A percentile compares a stretch with the other conserved stretches of the same genome.
Evolutionary conservation across 2,329 filamentous ascomycete genomes (phyloP).

Genomic region (Phaeosphaeriaceae sp.): DNA sequence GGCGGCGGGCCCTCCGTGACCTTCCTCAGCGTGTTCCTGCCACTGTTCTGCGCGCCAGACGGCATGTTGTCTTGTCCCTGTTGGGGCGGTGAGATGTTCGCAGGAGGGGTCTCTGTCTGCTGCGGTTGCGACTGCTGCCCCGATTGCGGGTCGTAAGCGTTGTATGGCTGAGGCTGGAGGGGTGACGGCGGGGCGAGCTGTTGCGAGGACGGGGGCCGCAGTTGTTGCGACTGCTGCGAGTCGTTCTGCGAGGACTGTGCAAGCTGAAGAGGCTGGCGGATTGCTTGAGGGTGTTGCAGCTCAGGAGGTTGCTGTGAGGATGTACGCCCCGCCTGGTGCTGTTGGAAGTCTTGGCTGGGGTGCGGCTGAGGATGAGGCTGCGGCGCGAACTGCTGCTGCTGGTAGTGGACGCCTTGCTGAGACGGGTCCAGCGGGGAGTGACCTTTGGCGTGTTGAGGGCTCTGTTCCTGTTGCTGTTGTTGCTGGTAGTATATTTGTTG

Average conservation of each 20-base stretch:
- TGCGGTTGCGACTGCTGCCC: slow-evolving; percentile 31
- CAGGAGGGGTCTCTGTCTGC: slow-evolving; percentile 29
- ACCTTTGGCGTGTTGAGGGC: slow-evolving; percentile 29
- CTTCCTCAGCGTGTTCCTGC: slow-evolving; percentile 44
- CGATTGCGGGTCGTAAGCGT: slow-evolving; percentile 43
- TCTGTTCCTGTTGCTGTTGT: slow-evolving; percentile 36
- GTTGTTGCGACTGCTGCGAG: slow-evolving; percentile 38
- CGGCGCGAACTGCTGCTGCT: slow-evolving; percentile 34
- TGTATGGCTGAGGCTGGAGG: slow-evolving; percentile 39
- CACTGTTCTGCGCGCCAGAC: slow-evolving; percentile 26
- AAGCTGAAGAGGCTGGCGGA: slow-evolving; percentile 39
- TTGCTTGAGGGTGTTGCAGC: slow-evolving; percentile 39
- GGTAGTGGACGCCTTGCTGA: slow-evolving; percentile 34
- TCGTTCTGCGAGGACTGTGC: slow-evolving; percentile 37
- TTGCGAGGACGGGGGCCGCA: slow-evolving; percentile 43
- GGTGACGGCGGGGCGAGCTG: slow-evolving; percentile 46
- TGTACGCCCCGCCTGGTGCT: slow-evolving; percentile 33
- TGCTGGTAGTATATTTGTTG: slow-evolving; percentile 42
- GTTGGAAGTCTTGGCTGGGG: slow-evolving; percentile 38
- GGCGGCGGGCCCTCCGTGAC: slow-evolving; percentile 42
- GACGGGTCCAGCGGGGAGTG: slow-evolving; percentile 36
- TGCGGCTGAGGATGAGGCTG: slow-evolving; percentile 39
- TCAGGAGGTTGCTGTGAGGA: slow-evolving; percentile 43
- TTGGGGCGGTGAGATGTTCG: slow-evolving; percentile 39
- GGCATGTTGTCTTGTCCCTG: slow-evolving; percentile 45